Conservation (phyloP, 2,329 filamentous ascomycete species). For the Elsinoe perseae region DNA sequence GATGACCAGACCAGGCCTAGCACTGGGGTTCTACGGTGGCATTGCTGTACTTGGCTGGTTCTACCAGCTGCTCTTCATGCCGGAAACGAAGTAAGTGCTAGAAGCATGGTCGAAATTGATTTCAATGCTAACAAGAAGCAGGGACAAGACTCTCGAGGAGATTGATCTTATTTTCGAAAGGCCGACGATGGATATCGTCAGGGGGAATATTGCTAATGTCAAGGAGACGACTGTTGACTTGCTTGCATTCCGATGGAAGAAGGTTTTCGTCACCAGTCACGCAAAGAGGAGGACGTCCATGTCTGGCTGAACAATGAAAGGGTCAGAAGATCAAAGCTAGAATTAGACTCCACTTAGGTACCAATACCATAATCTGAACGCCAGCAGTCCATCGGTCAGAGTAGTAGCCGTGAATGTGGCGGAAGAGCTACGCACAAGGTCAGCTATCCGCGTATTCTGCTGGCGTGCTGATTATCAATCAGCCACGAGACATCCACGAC, state of each 20-base stretch:
- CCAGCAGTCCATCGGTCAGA: no score
- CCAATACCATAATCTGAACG: no score
- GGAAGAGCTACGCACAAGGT: no score
- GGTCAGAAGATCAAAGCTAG: no score
- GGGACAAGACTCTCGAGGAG: slow-evolving; percentile 57
- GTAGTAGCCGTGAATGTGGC: no score
- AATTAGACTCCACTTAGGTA: no score
- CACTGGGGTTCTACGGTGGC: slow-evolving; percentile 65
- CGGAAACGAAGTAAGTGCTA: slow-evolving; percentile 57
- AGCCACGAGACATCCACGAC: not conserved
- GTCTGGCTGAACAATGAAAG: not conserved
- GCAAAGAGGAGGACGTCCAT: slow-evolving; percentile 6
- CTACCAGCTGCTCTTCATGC: slow-evolving; percentile 69
- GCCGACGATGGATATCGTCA: slow-evolving; percentile 56
- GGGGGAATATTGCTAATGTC: slow-evolving; percentile 48
- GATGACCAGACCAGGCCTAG: slow-evolving; percentile 59
- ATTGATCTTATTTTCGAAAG: slow-evolving; percentile 60
- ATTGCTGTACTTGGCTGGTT: slow-evolving; percentile 63
- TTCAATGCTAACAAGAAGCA: slow-evolving; percentile 46
- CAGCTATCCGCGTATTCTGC: not conserved
- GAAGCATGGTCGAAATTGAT: slow-evolving; percentile 23
- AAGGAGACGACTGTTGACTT: slow-evolving; percentile 41
- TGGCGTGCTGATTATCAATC: not conserved
- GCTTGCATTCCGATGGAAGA: slow-evolving; percentile 37
- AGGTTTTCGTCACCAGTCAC: slow-evolving; percentile 38